These are phyloP conservation scores for Colletotrichum lindemuthianum DNA, from an alignment of 2,329 filamentous ascomycete species.

Conservation along the genomic window DNA sequence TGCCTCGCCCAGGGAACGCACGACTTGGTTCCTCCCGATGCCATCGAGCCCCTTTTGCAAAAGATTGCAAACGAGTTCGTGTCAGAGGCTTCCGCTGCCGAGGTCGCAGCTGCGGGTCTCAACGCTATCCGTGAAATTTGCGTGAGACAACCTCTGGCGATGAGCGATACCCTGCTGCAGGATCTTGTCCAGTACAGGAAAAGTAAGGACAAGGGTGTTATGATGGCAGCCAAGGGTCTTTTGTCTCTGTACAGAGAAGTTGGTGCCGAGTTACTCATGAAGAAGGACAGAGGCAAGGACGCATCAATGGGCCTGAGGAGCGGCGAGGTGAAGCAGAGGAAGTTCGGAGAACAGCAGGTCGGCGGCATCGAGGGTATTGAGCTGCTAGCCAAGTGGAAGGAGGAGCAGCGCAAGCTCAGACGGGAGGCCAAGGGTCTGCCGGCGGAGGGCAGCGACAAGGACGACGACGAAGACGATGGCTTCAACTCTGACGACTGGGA, in stretches of 20 bases:
- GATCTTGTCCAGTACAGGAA: slow-evolving; percentile 96
- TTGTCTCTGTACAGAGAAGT: slow-evolving; percentile 92
- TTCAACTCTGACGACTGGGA: slow-evolving; percentile 69
- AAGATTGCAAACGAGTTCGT: slow-evolving; percentile 99
- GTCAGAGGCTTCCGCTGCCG: slow-evolving; percentile 88
- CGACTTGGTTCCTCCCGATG: slow-evolving; percentile 90
- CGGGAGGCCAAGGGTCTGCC: slow-evolving; percentile 74
- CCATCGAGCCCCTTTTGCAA: slow-evolving; percentile 86
- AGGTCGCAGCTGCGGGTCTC: slow-evolving; percentile 90
- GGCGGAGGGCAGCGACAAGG: slow-evolving; percentile 70
- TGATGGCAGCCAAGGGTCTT: slow-evolving; percentile 96
- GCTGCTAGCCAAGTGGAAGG: slow-evolving; percentile 91
- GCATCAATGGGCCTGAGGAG: slow-evolving; percentile 83
- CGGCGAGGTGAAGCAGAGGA: slow-evolving; percentile 78
- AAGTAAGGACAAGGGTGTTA: slow-evolving; percentile 98
- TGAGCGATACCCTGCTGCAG: slow-evolving; percentile 94
- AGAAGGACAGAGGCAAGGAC: slow-evolving; percentile 90
- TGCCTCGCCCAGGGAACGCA: slow-evolving; percentile 93
- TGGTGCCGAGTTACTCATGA: slow-evolving; percentile 87
- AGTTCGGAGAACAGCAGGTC: slow-evolving; percentile 82
- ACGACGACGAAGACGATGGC: slow-evolving; percentile 69
- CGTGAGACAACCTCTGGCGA: slow-evolving; percentile 90
- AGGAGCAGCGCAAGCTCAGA: slow-evolving; percentile 83
- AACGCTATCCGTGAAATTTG: slow-evolving; percentile 97
- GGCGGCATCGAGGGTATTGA: slow-evolving; percentile 94